phyloP scores from a whole-genome alignment of 352 stramenopile genomes.

The Phytophthora citrophthora region DNA sequence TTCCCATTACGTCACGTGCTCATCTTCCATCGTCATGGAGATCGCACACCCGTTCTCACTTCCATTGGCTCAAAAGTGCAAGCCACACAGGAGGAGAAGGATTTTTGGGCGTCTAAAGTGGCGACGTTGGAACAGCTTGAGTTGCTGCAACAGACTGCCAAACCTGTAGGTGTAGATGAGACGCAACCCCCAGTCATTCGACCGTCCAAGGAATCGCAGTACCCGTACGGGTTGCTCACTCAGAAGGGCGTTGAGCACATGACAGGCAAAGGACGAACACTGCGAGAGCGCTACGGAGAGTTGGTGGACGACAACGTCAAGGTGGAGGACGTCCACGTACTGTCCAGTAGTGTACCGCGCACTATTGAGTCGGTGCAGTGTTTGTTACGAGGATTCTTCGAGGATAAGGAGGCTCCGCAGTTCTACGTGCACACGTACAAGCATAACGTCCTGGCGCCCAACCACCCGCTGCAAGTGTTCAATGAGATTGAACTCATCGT shows the following conservation, averaged over 20 bases:
- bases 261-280: conserved; percentile 56
- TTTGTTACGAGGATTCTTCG: conserved; percentile 76
- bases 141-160: conserved; percentile 51
- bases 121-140: conserved; percentile 60
- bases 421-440: conserved; percentile 73
- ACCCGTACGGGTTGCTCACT: conserved; percentile 67
- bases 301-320: conserved; percentile 44
- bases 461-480: conserved; percentile 70
- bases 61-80: conserved; percentile 57
- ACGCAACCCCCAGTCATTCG: conserved; percentile 50
- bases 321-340: conserved; percentile 66
- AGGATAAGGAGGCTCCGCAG: conserved; percentile 28
- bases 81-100: conserved; percentile 59
- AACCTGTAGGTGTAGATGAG: conserved; percentile 52
- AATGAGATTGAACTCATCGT: conserved; percentile 76
- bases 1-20: conserved; percentile 75
- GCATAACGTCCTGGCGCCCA: conserved; percentile 67
- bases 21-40: conserved; percentile 83
- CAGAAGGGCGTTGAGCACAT: conserved; percentile 76
- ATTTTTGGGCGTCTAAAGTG: conserved; percentile 67
- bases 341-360: conserved; percentile 78
- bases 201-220: conserved; percentile 44
- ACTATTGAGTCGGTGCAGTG: conserved; percentile 83
- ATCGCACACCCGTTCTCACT: conserved; percentile 77
- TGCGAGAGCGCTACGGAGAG: conserved; percentile 55